These are phyloP conservation scores for Yarrowia osloensis DNA, from an alignment of 805 yeast species.

Conservation along the genomic window DNA sequence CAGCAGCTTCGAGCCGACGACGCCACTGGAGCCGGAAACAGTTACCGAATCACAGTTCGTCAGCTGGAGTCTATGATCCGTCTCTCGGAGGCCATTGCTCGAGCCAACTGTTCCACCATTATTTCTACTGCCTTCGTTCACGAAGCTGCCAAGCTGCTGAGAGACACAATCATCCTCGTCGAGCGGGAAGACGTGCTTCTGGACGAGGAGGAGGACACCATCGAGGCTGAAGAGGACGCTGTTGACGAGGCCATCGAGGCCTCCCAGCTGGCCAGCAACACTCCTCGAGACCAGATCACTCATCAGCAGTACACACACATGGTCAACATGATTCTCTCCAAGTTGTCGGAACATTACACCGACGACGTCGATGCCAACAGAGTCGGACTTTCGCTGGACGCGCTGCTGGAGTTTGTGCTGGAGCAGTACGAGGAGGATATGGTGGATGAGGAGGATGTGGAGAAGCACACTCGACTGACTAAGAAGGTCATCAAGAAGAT, in stretches of 20 bases:
- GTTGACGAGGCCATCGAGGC: slow-evolving; percentile 35
- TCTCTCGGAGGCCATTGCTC: slow-evolving; percentile 91
- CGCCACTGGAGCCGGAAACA: slow-evolving; percentile 78
- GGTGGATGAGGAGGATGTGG: slow-evolving; percentile 66
- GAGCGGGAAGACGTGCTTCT: slow-evolving; percentile 91
- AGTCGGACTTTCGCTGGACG: slow-evolving; percentile 66
- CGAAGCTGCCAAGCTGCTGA: slow-evolving; percentile 86
- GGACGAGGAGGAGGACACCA: slow-evolving; percentile 59
- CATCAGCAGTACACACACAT: slow-evolving; percentile 85
- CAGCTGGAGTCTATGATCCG: slow-evolving; percentile 94
- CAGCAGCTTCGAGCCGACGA: slow-evolving; percentile 86
- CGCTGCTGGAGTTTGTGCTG: slow-evolving; percentile 79
- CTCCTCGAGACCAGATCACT: slow-evolving; percentile 53
- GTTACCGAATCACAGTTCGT: slow-evolving; percentile 94
- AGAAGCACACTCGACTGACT: slow-evolving; percentile 68
- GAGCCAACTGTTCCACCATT: slow-evolving; percentile 92
- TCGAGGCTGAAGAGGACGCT: slow-evolving; percentile 37
- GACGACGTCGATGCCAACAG: slow-evolving; percentile 53
- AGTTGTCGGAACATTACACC: slow-evolving; percentile 64
- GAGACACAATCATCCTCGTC: slow-evolving; percentile 90
- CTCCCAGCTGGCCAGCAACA: background rate
- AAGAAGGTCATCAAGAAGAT: slow-evolving; percentile 79
- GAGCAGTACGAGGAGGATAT: slow-evolving; percentile 70
- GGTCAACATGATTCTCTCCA: slow-evolving; percentile 56
- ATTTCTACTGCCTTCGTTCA: slow-evolving; percentile 83